A percentile compares a stretch with the other conserved stretches of the same genome.
These are phyloP conservation scores for Esteya vermicola DNA, from an alignment of 2,329 filamentous ascomycete species.

Conservation along the genomic window DNA sequence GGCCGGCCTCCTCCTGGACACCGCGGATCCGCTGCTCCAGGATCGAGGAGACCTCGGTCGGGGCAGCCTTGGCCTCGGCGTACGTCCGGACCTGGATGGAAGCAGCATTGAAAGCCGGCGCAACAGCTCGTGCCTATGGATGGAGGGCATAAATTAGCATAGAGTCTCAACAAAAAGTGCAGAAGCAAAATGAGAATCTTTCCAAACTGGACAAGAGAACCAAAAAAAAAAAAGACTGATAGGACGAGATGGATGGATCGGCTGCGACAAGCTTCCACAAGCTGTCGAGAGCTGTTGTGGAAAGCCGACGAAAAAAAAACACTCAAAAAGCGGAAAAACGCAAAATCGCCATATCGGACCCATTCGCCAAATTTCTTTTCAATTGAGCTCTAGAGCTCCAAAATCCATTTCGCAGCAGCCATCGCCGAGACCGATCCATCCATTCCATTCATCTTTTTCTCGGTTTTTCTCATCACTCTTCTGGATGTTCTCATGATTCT, in stretches of 20 bases:
- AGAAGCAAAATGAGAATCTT: no score
- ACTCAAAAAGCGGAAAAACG: not conserved
- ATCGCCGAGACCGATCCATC: no score
- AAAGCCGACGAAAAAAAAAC: conserved; percentile 1
- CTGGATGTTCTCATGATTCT: not conserved
- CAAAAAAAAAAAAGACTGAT: conserved; percentile 15
- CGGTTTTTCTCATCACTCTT: no score
- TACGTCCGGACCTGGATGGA: conserved; percentile 71
- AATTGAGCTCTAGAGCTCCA: not conserved
- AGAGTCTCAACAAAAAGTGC: no score
- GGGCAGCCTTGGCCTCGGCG: conserved; percentile 87
- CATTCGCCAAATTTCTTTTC: no score
- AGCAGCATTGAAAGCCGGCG: conserved; percentile 62
- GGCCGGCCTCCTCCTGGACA: conserved; percentile 89
- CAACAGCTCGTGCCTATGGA: conserved; percentile 65
- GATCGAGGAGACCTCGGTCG: conserved; percentile 98
- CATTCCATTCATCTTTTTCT: no score
- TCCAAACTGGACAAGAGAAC: conserved; percentile 22
- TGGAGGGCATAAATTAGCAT: conserved; percentile 23
- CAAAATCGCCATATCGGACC: no score
- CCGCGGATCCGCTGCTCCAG: conserved; percentile 98
- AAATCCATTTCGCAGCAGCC: no score
- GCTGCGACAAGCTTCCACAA: not conserved
- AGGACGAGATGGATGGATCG: no score
- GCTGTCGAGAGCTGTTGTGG: no score